Base-by-base conservation (phyloP, 2,329 filamentous ascomycete genomes). In the Ceratocystis huliohia region DNA sequence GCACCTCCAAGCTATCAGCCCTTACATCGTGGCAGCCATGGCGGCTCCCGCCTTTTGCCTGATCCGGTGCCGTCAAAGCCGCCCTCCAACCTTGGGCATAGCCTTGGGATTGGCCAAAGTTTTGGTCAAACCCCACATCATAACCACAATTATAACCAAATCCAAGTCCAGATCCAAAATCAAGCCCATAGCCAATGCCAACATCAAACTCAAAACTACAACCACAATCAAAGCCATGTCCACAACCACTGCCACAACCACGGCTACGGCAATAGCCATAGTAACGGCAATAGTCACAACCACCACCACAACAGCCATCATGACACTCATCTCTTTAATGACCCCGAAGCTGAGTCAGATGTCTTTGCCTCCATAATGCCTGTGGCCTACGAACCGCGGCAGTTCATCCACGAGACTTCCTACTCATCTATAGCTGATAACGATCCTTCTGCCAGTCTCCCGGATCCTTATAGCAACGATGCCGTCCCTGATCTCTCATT, bases 371-470 rank as follows among this genome's bases (percentile, higher is more conserved):
- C 66, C 48, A 76, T 71, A 62, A 82, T 82, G 80, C 80, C 77
- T 69, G 79, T 83, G 70, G 80, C 79, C 50, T 83, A 80, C 71
- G 80, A 83, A 70, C 74, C 78, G 28, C 75, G 80, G 67, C 76
- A 74, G 70, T 80, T 82, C 68, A 76, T 81, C 48, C 76, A 80
- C 65, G 78, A 80, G 64, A 79, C 77, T 65, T 25, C 64, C 44
- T 82, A 82, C 67, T 76, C 80, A 7, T 72, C 77, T 28, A 79
- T 81, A 66, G 64, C 68, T n/a, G 69, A 69, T 17, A 76, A 75
- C 56, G 78, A 79, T 69, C 62, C 74, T 66, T 56, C 64, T 6
- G 57, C 71, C 70, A 66, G 65, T 41, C 63, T 63, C 50, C 74
- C 77, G 61, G 75, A 79, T 66, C 74, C 76, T 63, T 79, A 75